phyloP scores from a whole-genome alignment of 352 stramenopile species.

The Globisporangium rhizosaccharum region DNA sequence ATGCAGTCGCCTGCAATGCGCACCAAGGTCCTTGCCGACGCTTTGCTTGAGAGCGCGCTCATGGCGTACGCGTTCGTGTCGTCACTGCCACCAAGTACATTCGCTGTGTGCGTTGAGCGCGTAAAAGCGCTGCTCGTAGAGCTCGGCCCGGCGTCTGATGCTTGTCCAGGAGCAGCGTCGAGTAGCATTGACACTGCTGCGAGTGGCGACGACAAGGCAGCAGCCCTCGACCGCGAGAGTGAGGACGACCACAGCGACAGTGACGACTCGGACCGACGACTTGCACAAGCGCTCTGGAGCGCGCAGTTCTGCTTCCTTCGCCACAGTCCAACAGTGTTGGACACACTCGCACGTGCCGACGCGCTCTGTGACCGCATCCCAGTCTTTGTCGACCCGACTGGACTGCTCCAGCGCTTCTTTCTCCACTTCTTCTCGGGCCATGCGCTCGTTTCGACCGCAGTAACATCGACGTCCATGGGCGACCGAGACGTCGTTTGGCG shows the following conservation, averaged over 20 bases:
- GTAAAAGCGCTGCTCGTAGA: conserved; percentile 5
- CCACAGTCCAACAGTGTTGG: conserved; percentile 1
- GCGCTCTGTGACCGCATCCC: conserved; percentile 31
- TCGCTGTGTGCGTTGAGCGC: background rate
- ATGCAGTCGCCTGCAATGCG: background rate
- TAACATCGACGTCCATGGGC: conserved; percentile 5
- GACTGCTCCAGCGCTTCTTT: conserved; percentile 40
- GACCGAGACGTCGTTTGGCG: conserved; percentile 6
- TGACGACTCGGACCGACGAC: background rate
- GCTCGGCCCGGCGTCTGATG: background rate
- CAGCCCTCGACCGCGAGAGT: background rate
- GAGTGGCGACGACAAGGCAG: too few relatives aligned
- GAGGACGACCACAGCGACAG: background rate
- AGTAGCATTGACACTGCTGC: too few relatives aligned
- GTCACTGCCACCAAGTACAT: background rate
- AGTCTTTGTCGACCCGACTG: conserved; percentile 33
- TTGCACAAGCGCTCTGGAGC: conserved; percentile 24
- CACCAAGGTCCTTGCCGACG: background rate
- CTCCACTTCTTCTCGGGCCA: conserved; percentile 43
- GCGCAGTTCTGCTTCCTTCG: conserved; percentile 33
- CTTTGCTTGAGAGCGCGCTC: conserved; percentile 5
- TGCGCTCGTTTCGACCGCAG: conserved; percentile 22
- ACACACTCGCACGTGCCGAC: conserved; percentile 22
- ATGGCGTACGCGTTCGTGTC: conserved; percentile 14
- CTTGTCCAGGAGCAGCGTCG: too few relatives aligned